These are phyloP conservation scores for Mortierella sp. DNA, from an alignment of 371 early-diverging fungal species.

Conservation along the genomic window DNA sequence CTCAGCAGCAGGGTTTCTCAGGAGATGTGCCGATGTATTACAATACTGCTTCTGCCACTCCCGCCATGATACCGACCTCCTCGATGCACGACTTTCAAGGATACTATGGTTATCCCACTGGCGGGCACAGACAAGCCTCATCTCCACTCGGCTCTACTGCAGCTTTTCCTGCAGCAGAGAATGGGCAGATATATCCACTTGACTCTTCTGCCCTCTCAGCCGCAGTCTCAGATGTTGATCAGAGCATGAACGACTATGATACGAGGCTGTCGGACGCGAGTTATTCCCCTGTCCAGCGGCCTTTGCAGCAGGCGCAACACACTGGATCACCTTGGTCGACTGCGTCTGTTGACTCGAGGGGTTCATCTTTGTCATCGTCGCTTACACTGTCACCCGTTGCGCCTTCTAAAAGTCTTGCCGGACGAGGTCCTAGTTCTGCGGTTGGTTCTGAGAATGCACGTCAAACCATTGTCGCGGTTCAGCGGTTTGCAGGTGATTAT, in stretches of 20 bases:
- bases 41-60: background rate
- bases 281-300: background rate
- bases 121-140: background rate
- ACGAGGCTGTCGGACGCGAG: background rate
- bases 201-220: background rate
- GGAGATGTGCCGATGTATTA: background rate
- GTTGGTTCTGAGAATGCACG: background rate
- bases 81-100: background rate
- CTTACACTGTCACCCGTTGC: conserved; percentile 16
- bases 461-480: background rate
- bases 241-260: too few relatives aligned
- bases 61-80: background rate
- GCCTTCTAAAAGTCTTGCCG: background rate
- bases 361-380: conserved; percentile 17
- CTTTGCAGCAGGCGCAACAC: background rate
- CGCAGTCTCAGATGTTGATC: too few relatives aligned
- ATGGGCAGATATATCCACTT: background rate
- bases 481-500: background rate
- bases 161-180: background rate
- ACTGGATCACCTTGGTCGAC: background rate
- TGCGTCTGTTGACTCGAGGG: background rate
- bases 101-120: background rate
- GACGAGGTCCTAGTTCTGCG: background rate
- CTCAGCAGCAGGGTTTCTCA: background rate
- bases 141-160: background rate